These are phyloP conservation scores for Calophaca sinica DNA, from an alignment of 306 rosid genomes.

Conservation along the genomic window DNA sequence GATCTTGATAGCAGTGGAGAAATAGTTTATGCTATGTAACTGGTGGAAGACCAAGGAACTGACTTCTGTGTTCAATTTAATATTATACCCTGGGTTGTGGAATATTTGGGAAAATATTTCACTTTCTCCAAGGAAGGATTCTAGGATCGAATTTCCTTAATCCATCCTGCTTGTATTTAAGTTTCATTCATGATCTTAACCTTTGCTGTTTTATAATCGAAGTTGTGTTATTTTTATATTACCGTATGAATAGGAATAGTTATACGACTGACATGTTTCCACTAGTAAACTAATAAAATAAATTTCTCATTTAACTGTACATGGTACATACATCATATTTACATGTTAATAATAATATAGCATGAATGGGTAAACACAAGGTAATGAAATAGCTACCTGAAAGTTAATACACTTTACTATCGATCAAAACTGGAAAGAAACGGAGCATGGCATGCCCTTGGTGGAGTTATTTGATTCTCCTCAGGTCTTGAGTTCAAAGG, in stretches of 20 bases:
- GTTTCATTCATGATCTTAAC: constrained; percentile 29
- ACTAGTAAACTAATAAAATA: too few species aligned
- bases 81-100: constrained; percentile 22
- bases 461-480: constrained; percentile 62
- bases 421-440: constrained; percentile 84
- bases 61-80: not conserved
- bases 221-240: not conserved
- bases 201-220: constrained; percentile 28
- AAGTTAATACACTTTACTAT: constrained; percentile 52
- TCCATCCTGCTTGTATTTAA: constrained; percentile 43
- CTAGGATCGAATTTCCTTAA: constrained; percentile 43
- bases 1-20: constrained; percentile 95
- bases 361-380: constrained; percentile 22
- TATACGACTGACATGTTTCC: too few species aligned
- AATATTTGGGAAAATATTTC: constrained; percentile 37
- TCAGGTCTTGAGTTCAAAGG: constrained; percentile 62
- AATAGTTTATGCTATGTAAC: constrained; percentile 83
- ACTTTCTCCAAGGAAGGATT: constrained; percentile 32
- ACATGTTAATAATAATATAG: constrained; percentile 48
- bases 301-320: too few species aligned
- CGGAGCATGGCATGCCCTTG: constrained; percentile 63
- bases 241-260: not conserved
- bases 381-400: constrained; percentile 34
- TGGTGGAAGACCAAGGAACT: not conserved
- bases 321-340: constrained; percentile 36